Percentiles rank a stretch among this genome's conserved stretches.
Evolutionary conservation across 2,329 filamentous ascomycete genomes (phyloP).

Genomic region (Fusarium nelsonii): DNA sequence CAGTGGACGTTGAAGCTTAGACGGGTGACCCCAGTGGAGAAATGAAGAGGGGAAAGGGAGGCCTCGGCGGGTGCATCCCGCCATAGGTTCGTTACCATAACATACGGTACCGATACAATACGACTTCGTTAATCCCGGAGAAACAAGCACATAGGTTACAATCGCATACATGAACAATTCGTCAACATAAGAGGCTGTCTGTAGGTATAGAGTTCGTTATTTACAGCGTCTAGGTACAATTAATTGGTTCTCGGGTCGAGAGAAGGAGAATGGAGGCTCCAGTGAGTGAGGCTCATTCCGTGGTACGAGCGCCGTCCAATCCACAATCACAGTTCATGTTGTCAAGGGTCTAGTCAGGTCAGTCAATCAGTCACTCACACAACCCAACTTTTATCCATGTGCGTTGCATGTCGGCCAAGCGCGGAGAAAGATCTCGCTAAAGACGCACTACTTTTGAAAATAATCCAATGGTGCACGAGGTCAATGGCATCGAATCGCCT

Average conservation of each 20-base stretch:
- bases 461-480: slow-evolving; percentile 20
- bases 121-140: neutral
- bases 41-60: slow-evolving; percentile 33
- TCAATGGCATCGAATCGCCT: slow-evolving; percentile 5
- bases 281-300: slow-evolving; percentile 16
- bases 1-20: slow-evolving; percentile 44
- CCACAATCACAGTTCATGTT: slow-evolving; percentile 9
- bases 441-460: slow-evolving; percentile 11
- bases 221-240: neutral
- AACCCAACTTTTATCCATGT: slow-evolving; percentile 5
- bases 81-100: too few species aligned
- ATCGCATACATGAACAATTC: neutral
- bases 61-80: slow-evolving; percentile 38
- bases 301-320: slow-evolving; percentile 6
- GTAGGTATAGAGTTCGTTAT: neutral
- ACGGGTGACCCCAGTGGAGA: slow-evolving; percentile 38
- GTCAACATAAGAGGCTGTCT: neutral
- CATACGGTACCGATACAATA: too few species aligned
- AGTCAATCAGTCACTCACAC: slow-evolving; percentile 13
- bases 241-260: neutral
- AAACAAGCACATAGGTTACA: neutral
- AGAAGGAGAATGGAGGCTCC: neutral
- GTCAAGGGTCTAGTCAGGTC: neutral
- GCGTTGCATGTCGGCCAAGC: slow-evolving; percentile 21
- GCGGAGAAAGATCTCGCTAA: slow-evolving; percentile 27